Percentiles rank a stretch among this genome's conserved stretches.
Evolutionary conservation across 352 stramenopile species (phyloP).

Genomic region (Peronospora farinosa): DNA sequence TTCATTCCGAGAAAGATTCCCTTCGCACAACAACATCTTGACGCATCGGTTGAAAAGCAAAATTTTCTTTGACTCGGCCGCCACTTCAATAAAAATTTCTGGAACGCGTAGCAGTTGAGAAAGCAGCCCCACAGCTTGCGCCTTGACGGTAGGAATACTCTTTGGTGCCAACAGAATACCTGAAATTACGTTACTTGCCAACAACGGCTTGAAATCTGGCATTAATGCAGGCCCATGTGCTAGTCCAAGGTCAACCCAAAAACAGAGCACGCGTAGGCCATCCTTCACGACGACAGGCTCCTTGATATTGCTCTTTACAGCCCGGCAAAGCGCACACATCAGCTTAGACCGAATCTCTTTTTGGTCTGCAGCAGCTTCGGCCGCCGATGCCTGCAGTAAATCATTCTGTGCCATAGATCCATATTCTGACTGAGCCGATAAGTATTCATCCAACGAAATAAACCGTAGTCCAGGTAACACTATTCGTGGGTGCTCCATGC

Average conservation of each 20-base stretch:
- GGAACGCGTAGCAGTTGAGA: conserved; percentile 37
- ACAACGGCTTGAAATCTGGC: conserved; percentile 43
- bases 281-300: conserved; percentile 36
- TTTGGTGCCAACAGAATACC: conserved; percentile 45
- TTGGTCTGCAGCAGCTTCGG: conserved; percentile 30
- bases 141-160: conserved; percentile 25
- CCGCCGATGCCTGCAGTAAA: conserved; percentile 12
- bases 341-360: conserved; percentile 34
- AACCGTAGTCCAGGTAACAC: conserved; percentile 35
- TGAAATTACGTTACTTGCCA: conserved; percentile 44
- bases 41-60: conserved; percentile 69
- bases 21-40: conserved; percentile 40
- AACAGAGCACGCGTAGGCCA: conserved; percentile 35
- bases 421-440: conserved; percentile 26
- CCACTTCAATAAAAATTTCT: conserved; percentile 38
- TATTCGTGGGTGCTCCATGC: conserved; percentile 36
- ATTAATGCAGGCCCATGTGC: conserved; percentile 13
- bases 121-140: conserved; percentile 35
- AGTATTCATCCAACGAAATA: conserved; percentile 42
- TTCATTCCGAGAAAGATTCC: conserved; percentile 9
- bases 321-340: conserved; percentile 39
- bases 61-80: conserved; percentile 40
- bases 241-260: conserved; percentile 41
- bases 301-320: conserved; percentile 50
- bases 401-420: conserved; percentile 17